Evolutionary conservation across 1,139 yeast species (phyloP), one percentile per base, ranked within the genome.

Genomic region (Lodderomyces orthopsilosis): DNA sequence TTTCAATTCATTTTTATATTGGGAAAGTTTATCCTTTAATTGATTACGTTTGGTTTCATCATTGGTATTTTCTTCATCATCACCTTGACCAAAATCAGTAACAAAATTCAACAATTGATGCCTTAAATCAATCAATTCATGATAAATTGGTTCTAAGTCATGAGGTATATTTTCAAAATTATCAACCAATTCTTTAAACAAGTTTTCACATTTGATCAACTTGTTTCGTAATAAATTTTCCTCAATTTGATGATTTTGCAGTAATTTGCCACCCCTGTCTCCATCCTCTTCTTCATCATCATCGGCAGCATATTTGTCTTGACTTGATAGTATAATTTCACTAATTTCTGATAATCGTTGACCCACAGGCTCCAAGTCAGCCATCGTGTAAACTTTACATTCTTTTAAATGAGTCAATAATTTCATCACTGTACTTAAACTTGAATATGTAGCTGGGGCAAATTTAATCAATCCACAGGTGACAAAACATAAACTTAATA

Each of bases 401-500:
- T 87, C 96, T 52, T 80, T 77, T 48, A 91, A 70, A 63, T 91
- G 98, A 49, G 81, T 86, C 51, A 93, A 71, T 47, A 93, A 68
- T 54, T 93, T 80, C 63, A 82, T 82, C 9, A 93, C 95, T 0
- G 97, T 88, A 37, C 90, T 76, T 40, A 91, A 69, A 6, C 95
- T 86, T 7, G 96, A 90, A 64, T 86, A 93, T 1, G 96, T 88
- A 2, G 97, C 96, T 1, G 97, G 96, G 1, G 96, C 96, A 36
- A 88, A 79, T 53, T 89, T 84, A 44, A 85, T 85, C 53, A 89
- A 73, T 2, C 98, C 98, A 49, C 94, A 94, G 1, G 98, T 88
- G 52, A 91, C 78, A 61, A 90, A 87, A 51, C 95, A 86, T 44
- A 93, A 70, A 12, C 95, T 85, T 41, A 91, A 68, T 42, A 93